These are phyloP conservation scores for Hemerocallis citrina DNA, from an alignment of 106 monocot species.

Conservation along the genomic window DNA sequence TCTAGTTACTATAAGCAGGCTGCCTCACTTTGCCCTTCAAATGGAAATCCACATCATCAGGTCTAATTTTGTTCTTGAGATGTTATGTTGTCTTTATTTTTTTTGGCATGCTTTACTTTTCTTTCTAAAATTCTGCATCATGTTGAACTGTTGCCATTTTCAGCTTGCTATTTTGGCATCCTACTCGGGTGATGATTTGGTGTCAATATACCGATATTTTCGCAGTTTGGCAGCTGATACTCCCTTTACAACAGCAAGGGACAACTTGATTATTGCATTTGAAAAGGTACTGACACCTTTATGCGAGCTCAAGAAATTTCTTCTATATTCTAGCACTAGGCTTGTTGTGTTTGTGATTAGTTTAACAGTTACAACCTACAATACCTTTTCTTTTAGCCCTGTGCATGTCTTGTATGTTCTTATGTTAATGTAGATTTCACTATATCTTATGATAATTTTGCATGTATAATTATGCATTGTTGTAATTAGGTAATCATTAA, in stretches of 20 bases:
- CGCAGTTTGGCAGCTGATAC: constrained; percentile 86
- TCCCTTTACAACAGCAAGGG: constrained; percentile 86
- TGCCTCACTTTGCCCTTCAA: constrained; percentile 62
- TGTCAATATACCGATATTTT: constrained; percentile 73
- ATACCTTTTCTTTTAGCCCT: too few species aligned
- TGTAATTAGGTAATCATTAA: too few species aligned
- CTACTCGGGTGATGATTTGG: constrained; percentile 69
- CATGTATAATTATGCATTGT: too few species aligned
- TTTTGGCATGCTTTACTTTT: background rate
- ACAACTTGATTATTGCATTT: constrained; percentile 90
- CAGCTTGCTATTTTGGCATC: constrained; percentile 93
- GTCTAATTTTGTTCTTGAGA: constrained; percentile 10
- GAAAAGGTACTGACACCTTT: constrained; percentile 56
- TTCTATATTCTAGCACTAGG: too few species aligned
- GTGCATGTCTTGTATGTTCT: too few species aligned
- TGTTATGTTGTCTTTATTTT: background rate
- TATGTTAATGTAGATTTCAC: too few species aligned
- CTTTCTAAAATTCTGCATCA: background rate
- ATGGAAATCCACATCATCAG: constrained; percentile 96
- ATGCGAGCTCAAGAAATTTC: background rate
- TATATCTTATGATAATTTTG: too few species aligned
- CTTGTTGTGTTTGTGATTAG: too few species aligned
- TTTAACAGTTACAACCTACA: too few species aligned
- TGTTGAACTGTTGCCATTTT: constrained; percentile 23
- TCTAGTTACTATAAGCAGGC: constrained; percentile 88